These are phyloP conservation scores for Curvularia sp. DNA, from an alignment of 2,329 filamentous ascomycete genomes.

Conservation along the genomic window DNA sequence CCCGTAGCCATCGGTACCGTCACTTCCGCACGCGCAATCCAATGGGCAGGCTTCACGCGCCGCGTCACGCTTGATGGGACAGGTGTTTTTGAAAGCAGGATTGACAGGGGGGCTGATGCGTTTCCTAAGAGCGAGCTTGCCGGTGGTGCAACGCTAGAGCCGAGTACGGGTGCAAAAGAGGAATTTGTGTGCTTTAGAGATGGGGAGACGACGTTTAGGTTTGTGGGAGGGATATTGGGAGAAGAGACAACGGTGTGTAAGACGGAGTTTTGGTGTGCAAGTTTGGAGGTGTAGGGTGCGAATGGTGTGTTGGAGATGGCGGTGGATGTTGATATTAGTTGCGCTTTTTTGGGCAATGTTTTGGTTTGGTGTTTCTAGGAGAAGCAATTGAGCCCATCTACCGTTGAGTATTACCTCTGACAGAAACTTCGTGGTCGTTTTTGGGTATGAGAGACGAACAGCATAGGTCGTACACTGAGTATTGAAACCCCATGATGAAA, in stretches of 20 bases:
- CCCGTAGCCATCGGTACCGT: constrained; percentile 17
- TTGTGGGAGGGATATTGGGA: constrained; percentile 12
- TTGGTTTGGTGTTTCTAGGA: background rate
- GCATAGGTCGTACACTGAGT: background rate
- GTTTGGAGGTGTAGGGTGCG: constrained; percentile 11
- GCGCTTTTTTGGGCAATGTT: background rate
- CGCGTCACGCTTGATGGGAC: constrained; percentile 5
- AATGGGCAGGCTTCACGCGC: constrained; percentile 14
- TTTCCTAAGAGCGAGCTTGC: constrained; percentile 24
- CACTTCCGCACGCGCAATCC: background rate
- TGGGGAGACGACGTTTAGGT: constrained; percentile 20
- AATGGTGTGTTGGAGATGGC: background rate
- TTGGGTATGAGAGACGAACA: background rate
- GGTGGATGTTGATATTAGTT: background rate
- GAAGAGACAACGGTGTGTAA: constrained; percentile 16
- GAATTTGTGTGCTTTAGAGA: constrained; percentile 32
- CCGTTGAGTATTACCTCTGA: background rate
- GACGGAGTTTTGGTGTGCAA: constrained; percentile 31
- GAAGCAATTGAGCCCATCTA: background rate
- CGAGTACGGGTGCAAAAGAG: constrained; percentile 7
- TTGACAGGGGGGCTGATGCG: constrained; percentile 18
- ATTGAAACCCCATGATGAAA: background rate
- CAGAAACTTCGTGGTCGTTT: background rate
- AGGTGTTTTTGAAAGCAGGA: constrained; percentile 15
- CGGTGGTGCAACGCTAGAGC: constrained; percentile 19